Percentiles rank a stretch among this genome's conserved stretches.
Conservation (phyloP, 352 stramenopile genomes). For the Phytophthora capsici region DNA sequence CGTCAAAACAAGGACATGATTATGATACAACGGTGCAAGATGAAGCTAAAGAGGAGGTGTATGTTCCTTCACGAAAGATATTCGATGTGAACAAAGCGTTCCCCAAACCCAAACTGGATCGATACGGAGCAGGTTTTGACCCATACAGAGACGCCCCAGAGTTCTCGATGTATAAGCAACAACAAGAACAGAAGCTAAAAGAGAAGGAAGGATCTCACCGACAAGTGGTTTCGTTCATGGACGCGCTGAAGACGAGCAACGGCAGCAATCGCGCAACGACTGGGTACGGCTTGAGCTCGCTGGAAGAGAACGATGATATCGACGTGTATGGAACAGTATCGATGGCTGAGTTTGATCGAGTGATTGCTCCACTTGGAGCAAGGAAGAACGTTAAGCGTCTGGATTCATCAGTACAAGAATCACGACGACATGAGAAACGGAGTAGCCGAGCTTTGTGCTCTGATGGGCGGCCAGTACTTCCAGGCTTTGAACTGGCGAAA, state of each 20-base stretch:
- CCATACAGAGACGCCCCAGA: conserved; percentile 78
- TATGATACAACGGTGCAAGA: conserved; percentile 10
- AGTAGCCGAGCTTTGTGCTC: conserved; percentile 46
- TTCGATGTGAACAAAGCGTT: conserved; percentile 63
- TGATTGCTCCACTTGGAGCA: conserved; percentile 49
- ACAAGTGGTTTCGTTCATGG: conserved; percentile 77
- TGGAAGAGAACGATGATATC: conserved; percentile 87
- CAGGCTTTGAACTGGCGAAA: conserved; percentile 59
- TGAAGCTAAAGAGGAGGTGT: conserved; percentile 48
- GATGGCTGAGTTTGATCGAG: conserved; percentile 74
- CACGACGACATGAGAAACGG: conserved; percentile 28
- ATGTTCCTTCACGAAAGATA: conserved; percentile 60
- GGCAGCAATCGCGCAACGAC: conserved; percentile 48
- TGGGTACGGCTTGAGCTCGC: conserved; percentile 71
- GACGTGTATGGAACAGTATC: conserved; percentile 78
- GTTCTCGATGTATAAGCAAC: conserved; percentile 65
- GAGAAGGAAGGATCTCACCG: conserved; percentile 35
- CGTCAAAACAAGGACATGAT: conserved; percentile 9
- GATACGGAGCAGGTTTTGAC: conserved; percentile 81
- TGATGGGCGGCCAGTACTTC: conserved; percentile 62
- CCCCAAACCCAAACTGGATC: conserved; percentile 75
- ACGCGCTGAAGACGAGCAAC: conserved; percentile 56
- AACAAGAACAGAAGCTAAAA: conserved; percentile 31
- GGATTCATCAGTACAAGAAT: conserved; percentile 45
- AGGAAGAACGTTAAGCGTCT: conserved; percentile 36